Percentiles rank a stretch among this genome's conserved stretches.
phyloP scores from a whole-genome alignment of 1,284 basidiomycete genomes.

The Cutaneotrichosporon cutaneum region DNA sequence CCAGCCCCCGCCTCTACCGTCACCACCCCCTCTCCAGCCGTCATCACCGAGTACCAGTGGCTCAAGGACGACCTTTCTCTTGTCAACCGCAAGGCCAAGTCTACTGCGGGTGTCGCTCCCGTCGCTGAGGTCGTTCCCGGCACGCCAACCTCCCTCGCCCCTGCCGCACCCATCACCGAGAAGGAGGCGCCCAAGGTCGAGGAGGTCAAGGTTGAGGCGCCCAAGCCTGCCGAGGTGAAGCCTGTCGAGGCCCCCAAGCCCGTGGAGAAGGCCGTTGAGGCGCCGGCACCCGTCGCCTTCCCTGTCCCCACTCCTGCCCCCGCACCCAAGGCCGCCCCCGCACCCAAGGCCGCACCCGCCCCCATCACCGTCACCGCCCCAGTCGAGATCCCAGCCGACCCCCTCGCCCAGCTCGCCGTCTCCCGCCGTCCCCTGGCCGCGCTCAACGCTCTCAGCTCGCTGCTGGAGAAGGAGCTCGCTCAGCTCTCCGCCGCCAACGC shows the following conservation, averaged over 20 bases:
- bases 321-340: too few relatives aligned
- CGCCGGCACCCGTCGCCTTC: neutral
- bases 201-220: neutral
- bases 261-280: neutral
- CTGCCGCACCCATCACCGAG: neutral
- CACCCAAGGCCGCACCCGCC: neutral
- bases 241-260: neutral
- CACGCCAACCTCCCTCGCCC: neutral
- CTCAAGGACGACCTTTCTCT: constrained; percentile 7
- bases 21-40: neutral
- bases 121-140: neutral
- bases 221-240: neutral
- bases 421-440: constrained; percentile 11
- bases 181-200: neutral
- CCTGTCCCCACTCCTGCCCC: too few relatives aligned
- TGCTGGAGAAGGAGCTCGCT: constrained; percentile 2
- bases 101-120: neutral
- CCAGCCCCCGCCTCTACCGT: neutral
- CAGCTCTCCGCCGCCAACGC: constrained; percentile 4
- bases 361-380: neutral
- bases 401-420: constrained; percentile 10
- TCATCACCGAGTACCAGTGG: constrained; percentile 6
- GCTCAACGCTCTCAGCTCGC: constrained; percentile 4
- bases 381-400: constrained; percentile 4
- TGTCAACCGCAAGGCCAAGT: constrained; percentile 7